Percentiles rank a stretch among this genome's conserved stretches.
phyloP scores from a whole-genome alignment of 2,329 filamentous ascomycete species.

The Colletotrichum sp. region DNA sequence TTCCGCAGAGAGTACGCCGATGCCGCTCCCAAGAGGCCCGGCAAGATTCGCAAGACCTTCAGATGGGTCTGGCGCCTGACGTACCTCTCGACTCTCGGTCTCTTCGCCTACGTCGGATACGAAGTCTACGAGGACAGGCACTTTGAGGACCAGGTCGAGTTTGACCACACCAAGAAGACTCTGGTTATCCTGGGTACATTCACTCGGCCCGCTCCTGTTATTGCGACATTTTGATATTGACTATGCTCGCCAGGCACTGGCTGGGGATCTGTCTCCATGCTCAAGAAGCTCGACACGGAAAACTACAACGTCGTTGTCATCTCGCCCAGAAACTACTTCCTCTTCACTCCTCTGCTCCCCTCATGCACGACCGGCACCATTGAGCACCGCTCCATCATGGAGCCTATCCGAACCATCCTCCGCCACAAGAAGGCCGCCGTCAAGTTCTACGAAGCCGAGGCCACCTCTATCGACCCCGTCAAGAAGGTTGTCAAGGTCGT shows the following conservation, averaged over 20 bases:
- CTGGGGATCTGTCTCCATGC: slow-evolving; percentile 92
- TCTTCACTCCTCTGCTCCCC: slow-evolving; percentile 96
- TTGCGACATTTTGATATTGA: slow-evolving; percentile 17
- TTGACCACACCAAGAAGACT: slow-evolving; percentile 93
- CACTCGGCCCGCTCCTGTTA: neutral
- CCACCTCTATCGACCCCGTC: slow-evolving; percentile 91
- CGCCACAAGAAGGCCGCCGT: slow-evolving; percentile 92
- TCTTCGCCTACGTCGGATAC: slow-evolving; percentile 76
- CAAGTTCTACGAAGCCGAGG: slow-evolving; percentile 98
- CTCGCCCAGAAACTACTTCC: slow-evolving; percentile 98
- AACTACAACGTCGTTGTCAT: slow-evolving; percentile 99
- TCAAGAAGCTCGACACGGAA: slow-evolving; percentile 98
- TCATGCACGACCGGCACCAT: slow-evolving; percentile 97
- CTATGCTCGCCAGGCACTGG: slow-evolving; percentile 74
- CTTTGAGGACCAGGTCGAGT: slow-evolving; percentile 77
- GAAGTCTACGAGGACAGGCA: slow-evolving; percentile 83
- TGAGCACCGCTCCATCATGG: slow-evolving; percentile 99
- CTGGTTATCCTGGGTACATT: slow-evolving; percentile 86
- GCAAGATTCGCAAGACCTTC: slow-evolving; percentile 71
- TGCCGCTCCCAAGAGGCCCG: slow-evolving; percentile 51
- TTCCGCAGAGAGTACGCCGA: slow-evolving; percentile 57
- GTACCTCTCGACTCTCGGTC: slow-evolving; percentile 74
- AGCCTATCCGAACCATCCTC: slow-evolving; percentile 94
- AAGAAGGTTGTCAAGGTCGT: slow-evolving; percentile 87
- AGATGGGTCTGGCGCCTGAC: slow-evolving; percentile 84